Base-by-base conservation (phyloP, 2,329 filamentous ascomycete species). In the Aspergillus phoenicis region DNA sequence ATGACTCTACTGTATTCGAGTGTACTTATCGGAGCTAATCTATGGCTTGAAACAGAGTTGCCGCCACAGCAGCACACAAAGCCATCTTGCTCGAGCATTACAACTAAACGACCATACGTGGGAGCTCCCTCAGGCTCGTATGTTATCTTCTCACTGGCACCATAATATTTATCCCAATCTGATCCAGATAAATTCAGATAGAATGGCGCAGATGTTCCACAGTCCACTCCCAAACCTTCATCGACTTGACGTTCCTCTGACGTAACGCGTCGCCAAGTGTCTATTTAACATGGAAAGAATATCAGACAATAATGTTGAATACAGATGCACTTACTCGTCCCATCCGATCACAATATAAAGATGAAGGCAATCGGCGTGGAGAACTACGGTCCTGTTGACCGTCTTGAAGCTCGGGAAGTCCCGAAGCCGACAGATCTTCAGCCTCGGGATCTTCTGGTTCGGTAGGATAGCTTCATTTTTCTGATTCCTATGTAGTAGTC, bases 381-480 rank as follows among this genome's bases (percentile, higher is more conserved):
- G 15, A 45, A 65, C 13, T 67, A 68, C 53, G 64, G 64, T 13
- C 41, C 58, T 17, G 52, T 66, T 28, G 65, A 68, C 20, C 64
- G 63, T 36, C 57, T 68, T 13, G 45, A 62, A 52, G 45, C 62
- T 17, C 57, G 61, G 39, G 49, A 64, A 15, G 45, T 67, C 57
- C 67, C 71, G 2, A 68, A 68, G 39, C 75, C 74, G 13, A 60
- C 65, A 7, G 60, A 64, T 8, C 71, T 72, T 7, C 43, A 66
- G 41, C 72, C 73, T n/a, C 66, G 74, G 52, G 73, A 78, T 63
- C 47, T 79, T 8, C 66, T 79, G 4, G 65, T 80, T 10, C 65
- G 70, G 73, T 75, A 67, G 22, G 66, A 22, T 10, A n/a, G 15
- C 7, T 13, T 28, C 13, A 7, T 10, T 10, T 4, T 4, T 4